Evolutionary conservation across 129 eudicot species (phyloP).

Genomic region (Tagetes patula): DNA sequence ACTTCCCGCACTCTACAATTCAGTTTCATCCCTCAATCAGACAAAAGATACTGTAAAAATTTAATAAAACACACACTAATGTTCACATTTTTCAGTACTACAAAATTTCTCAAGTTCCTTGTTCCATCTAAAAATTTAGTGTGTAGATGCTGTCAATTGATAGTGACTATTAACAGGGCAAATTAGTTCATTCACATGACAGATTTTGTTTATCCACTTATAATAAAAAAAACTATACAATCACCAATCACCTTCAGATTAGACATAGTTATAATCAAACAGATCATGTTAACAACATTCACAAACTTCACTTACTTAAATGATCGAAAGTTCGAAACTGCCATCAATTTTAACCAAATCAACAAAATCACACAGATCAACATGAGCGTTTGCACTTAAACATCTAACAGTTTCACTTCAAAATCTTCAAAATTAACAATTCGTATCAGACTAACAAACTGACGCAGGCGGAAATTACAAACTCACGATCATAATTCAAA

Average conservation of each 20-base stretch:
- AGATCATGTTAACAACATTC: neutral
- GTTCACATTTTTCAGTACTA: neutral
- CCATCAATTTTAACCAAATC: neutral
- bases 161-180: constrained; percentile 11
- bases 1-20: constrained; percentile 60
- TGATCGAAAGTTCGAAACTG: neutral
- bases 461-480: neutral
- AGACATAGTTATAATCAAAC: neutral
- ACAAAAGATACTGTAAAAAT: neutral
- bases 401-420: neutral
- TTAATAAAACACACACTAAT: neutral
- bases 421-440: neutral
- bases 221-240: neutral
- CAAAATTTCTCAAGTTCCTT: neutral
- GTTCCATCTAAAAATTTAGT: neutral
- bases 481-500: constrained; percentile 9
- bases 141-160: neutral
- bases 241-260: neutral
- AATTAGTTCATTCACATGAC: neutral
- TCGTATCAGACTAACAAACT: neutral
- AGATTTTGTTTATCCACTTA: neutral
- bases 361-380: constrained; percentile 6
- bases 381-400: constrained; percentile 1
- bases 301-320: neutral
- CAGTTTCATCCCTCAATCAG: constrained; percentile 23